Base-by-base conservation (phyloP, 2,329 filamentous ascomycete genomes). In the Penicillium polonicum region DNA sequence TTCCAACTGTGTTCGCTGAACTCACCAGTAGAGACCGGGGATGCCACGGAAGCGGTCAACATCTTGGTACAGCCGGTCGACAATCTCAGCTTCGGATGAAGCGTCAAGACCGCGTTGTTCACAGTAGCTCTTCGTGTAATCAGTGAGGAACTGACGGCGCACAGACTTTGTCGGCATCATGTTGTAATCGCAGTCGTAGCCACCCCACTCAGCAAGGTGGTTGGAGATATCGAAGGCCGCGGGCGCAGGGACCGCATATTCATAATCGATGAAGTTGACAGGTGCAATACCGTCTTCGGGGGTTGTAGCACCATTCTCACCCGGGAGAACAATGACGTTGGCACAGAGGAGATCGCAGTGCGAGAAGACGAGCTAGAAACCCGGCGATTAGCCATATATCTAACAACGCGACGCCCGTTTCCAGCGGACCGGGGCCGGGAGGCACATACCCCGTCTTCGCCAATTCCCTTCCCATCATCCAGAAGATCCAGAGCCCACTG, bases 141-240 rank as follows among this genome's bases (percentile, higher is more conserved):
- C 88, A 62, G 83, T 80, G 59, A 97, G 84, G 76, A 99, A 99
- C 54, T 88, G 85, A 44, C 85, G 84, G 29, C 94, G 88, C 67
- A 93, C 86, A 21, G 86, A 80, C 61, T 83, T 84, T 1, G 90
- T 94, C 5, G 94, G 94, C 56, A 97, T 83, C 65, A 88, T 88
- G 68, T 79, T 85, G 78, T 90, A 92, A 75, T 97, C 92, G 80
- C 94, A 99, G 68, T 96, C 91, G 70, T 97, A 97, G 57, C 94
- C 94, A 59, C 89, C 92, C 93, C 94, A 99, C 78, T 99, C 94
- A 48, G 94, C 92, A 72, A 99, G 96, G 80, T 99, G 94, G 78
- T 99, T 99, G 50, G 93, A 89, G 66, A 99, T 87, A 74, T 99
- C 94, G 76, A 99, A 99, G 2, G 93, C 92, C 4, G 92, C 92